phyloP scores from a whole-genome alignment of 495 filamentous ascomycete species.

The Daldinia concentrica region DNA sequence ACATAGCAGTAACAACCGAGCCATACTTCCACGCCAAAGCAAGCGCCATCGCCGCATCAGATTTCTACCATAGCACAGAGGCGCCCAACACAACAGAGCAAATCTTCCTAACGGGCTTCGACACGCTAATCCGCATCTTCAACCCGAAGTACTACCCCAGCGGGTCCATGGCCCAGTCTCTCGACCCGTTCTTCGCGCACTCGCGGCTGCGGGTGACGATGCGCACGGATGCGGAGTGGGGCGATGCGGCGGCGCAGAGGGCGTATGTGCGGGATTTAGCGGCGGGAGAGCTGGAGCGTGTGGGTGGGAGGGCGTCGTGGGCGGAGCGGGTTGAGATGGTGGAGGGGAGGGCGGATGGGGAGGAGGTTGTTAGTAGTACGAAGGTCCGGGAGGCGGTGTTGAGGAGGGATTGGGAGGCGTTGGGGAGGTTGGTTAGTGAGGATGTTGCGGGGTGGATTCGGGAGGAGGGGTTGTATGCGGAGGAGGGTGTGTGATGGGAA shows the following conservation, averaged over 20 bases:
- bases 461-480: constrained; percentile 60
- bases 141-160: constrained; percentile 81
- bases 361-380: constrained; percentile 77
- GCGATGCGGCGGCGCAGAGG: constrained; percentile 65
- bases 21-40: constrained; percentile 91
- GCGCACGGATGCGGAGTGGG: constrained; percentile 75
- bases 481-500: constrained; percentile 8
- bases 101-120: constrained; percentile 84
- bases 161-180: constrained; percentile 55
- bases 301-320: constrained; percentile 74
- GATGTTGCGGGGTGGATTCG: constrained; percentile 69
- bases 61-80: constrained; percentile 55
- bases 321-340: constrained; percentile 74
- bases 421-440: constrained; percentile 70
- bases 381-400: constrained; percentile 72
- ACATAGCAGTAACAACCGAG: constrained; percentile 82
- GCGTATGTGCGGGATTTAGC: constrained; percentile 64
- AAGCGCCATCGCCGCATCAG: constrained; percentile 66
- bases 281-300: constrained; percentile 60
- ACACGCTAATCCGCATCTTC: constrained; percentile 87
- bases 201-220: constrained; percentile 77
- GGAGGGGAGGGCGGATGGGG: constrained; percentile 61
- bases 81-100: constrained; percentile 58
- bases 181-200: constrained; percentile 73
- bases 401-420: constrained; percentile 59